phyloP scores from a whole-genome alignment of 2,329 filamentous ascomycete species.

The Stenocarpella maydis region DNA sequence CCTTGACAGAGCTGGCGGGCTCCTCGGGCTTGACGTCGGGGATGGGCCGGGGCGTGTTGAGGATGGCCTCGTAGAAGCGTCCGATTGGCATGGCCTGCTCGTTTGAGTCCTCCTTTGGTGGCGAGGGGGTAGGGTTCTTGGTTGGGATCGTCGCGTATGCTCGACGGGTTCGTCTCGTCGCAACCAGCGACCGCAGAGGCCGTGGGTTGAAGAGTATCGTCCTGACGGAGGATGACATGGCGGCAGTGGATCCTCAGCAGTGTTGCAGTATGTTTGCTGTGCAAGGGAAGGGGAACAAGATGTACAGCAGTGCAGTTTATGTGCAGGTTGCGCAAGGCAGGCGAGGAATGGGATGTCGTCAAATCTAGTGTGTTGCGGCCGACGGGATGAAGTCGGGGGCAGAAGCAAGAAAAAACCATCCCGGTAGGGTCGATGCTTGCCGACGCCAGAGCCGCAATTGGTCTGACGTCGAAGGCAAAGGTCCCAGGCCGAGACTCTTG shows the following conservation, averaged over 20 bases:
- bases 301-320: not conserved
- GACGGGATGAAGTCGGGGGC: slow-evolving; percentile 5
- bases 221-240: slow-evolving; percentile 32
- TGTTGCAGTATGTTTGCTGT: not conserved
- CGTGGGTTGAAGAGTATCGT: slow-evolving; percentile 44
- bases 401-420: slow-evolving; percentile 10
- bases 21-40: slow-evolving; percentile 53
- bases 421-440: slow-evolving; percentile 25
- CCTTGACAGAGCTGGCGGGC: slow-evolving; percentile 50
- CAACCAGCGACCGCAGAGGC: slow-evolving; percentile 38
- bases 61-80: slow-evolving; percentile 66
- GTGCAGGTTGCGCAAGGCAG: not conserved
- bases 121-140: slow-evolving; percentile 41
- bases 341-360: not conserved
- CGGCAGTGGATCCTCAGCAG: slow-evolving; percentile 1
- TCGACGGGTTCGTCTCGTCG: slow-evolving; percentile 36
- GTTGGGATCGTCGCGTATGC: slow-evolving; percentile 42
- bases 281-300: not conserved
- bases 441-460: slow-evolving; percentile 19
- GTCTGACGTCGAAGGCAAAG: slow-evolving; percentile 22
- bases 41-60: slow-evolving; percentile 55
- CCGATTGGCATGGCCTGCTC: slow-evolving; percentile 62
- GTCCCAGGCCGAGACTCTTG: not conserved
- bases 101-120: slow-evolving; percentile 41
- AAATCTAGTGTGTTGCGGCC: not conserved